Evolutionary conservation across 345 rosid species (phyloP).

Genomic region (Jatropha curcas): DNA sequence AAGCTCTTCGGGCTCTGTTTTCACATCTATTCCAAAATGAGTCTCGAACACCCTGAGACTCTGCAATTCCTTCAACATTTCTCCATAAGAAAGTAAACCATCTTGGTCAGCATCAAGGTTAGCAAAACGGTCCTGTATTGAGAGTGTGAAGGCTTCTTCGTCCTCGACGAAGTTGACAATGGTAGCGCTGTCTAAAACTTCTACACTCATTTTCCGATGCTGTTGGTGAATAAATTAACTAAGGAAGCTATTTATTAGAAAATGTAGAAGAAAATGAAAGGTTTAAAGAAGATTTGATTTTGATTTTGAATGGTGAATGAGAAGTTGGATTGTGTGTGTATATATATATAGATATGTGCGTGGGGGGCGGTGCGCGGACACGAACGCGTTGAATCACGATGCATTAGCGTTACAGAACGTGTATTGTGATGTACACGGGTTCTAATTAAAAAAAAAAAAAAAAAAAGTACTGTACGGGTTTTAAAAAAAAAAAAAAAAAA

Average conservation of each 20-base stretch:
- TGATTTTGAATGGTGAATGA: too few species aligned
- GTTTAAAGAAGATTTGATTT: not conserved
- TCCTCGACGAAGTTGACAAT: constrained; percentile 45
- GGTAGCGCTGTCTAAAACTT: constrained; percentile 37
- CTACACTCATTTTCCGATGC: constrained; percentile 41
- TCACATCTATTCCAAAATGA: constrained; percentile 38
- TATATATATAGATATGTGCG: too few species aligned
- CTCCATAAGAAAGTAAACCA: constrained; percentile 45
- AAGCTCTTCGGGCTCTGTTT: constrained; percentile 31
- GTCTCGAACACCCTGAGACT: constrained; percentile 43
- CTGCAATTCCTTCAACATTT: constrained; percentile 45
- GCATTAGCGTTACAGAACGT: too few species aligned
- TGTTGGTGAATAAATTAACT: too few species aligned
- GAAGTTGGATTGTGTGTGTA: too few species aligned
- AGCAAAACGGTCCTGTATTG: constrained; percentile 24
- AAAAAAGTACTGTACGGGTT: too few species aligned
- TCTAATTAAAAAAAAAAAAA: too few species aligned
- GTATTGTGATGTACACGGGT: too few species aligned
- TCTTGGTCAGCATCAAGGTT: constrained; percentile 37
- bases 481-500: too few species aligned
- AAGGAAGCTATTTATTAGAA: too few species aligned
- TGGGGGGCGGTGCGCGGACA: too few species aligned
- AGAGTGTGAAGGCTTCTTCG: constrained; percentile 41
- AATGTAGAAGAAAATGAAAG: not conserved
- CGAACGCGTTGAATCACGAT: too few species aligned